A percentile compares a stretch with the other conserved stretches of the same genome.
These are phyloP conservation scores for Alloascoidea hylecoeti DNA, from an alignment of 805 yeast species.

Conservation along the genomic window DNA sequence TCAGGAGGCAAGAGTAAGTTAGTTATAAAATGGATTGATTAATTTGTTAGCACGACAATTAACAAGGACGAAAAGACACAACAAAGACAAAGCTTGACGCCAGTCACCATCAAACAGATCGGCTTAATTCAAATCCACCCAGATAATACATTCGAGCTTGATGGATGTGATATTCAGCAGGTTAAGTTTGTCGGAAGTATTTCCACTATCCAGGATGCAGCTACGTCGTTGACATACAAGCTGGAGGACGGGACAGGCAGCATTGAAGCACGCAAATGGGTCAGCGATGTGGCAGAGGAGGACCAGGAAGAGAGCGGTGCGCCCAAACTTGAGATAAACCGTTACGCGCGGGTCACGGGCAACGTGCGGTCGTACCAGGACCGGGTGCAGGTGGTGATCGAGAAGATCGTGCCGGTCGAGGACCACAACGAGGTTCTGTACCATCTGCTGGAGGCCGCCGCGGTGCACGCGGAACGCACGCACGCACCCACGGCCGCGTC, in stretches of 20 bases:
- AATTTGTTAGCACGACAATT: not conserved
- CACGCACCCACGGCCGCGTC: no score
- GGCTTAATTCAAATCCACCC: conserved; percentile 1
- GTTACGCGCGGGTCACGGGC: conserved; percentile 30
- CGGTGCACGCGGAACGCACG: conserved; percentile 21
- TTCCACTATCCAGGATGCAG: conserved; percentile 27
- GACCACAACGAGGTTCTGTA: conserved; percentile 40
- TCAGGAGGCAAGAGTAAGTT: conserved; percentile 1
- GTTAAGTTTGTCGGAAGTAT: conserved; percentile 29
- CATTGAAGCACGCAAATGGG: conserved; percentile 36
- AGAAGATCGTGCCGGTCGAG: conserved; percentile 25
- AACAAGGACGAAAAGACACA: not conserved
- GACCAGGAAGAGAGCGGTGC: conserved; percentile 8
- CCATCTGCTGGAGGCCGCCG: conserved; percentile 34
- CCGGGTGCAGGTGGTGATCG: conserved; percentile 32
- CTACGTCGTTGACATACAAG: conserved; percentile 27
- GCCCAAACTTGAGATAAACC: conserved; percentile 23
- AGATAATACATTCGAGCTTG: not conserved
- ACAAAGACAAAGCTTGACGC: not conserved
- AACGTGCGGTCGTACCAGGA: conserved; percentile 27
- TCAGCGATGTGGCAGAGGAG: conserved; percentile 14
- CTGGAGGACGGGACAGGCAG: conserved; percentile 46
- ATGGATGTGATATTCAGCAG: not conserved
- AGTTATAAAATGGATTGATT: not conserved
- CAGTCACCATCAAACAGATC: not conserved